phyloP scores from a whole-genome alignment of 768 basidiomycete species.

The Tulasnella sp. region DNA sequence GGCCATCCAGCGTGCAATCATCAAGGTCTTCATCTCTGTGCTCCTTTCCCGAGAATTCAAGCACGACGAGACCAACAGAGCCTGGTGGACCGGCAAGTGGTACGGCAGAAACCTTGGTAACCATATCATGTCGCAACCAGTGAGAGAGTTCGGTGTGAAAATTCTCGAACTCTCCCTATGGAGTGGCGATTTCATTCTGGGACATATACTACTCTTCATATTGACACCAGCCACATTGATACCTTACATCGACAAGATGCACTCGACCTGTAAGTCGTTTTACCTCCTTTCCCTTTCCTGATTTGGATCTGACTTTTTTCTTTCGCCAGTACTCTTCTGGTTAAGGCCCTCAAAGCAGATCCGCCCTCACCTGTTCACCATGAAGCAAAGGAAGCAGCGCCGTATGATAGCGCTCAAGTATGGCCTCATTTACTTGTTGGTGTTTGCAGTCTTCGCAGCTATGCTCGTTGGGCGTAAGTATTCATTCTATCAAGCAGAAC shows the following conservation, averaged over 20 bases:
- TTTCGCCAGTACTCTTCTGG: slow-evolving; percentile 32
- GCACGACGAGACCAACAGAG: slow-evolving; percentile 95
- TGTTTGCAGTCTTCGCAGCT: slow-evolving; percentile 56
- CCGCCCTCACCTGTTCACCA: slow-evolving; percentile 76
- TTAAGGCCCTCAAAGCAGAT: slow-evolving; percentile 89
- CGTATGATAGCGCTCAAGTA: slow-evolving; percentile 85
- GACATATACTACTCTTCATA: slow-evolving; percentile 80
- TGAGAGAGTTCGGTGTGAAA: slow-evolving; percentile 95
- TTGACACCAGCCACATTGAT: slow-evolving; percentile 77
- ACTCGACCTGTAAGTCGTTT: slow-evolving; percentile 67
- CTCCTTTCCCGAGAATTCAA: slow-evolving; percentile 97
- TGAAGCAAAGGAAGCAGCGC: slow-evolving; percentile 80
- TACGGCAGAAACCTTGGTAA: slow-evolving; percentile 85
- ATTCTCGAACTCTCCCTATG: slow-evolving; percentile 91
- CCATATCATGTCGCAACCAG: slow-evolving; percentile 93
- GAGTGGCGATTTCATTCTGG: slow-evolving; percentile 85
- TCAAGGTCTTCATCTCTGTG: slow-evolving; percentile 88
- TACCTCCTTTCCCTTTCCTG: neutral
- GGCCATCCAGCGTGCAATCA: slow-evolving; percentile 78
- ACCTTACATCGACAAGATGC: slow-evolving; percentile 83
- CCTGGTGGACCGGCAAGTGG: slow-evolving; percentile 99
- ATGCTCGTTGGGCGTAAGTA: slow-evolving; percentile 70
- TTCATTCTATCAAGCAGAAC: slow-evolving; percentile 13
- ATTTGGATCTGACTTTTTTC: slow-evolving; percentile 15
- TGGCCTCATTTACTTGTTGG: slow-evolving; percentile 57